These are phyloP conservation scores for Wickerhamomyces rabaulensis DNA, from an alignment of 805 yeast genomes.

Conservation along the genomic window DNA sequence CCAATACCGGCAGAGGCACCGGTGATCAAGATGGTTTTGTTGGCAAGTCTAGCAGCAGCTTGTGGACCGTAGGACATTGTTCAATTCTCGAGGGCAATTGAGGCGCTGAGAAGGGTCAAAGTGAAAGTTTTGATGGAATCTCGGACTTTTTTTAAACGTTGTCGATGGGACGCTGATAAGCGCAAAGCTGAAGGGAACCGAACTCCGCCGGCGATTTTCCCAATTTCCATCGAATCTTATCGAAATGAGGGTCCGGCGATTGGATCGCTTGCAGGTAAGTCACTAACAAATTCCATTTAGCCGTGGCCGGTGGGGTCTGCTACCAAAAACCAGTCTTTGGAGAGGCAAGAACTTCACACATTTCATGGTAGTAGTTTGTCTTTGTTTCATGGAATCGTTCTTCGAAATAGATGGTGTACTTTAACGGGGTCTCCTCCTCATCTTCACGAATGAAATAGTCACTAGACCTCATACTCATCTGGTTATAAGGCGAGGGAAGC, in stretches of 20 bases:
- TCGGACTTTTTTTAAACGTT: not conserved
- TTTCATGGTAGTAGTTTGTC: not conserved
- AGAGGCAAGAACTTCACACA: not conserved
- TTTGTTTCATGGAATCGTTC: not conserved
- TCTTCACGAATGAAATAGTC: not conserved
- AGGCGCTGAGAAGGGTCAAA: not conserved
- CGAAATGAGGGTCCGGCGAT: not conserved
- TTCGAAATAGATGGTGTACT: not conserved
- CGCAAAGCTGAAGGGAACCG: not conserved
- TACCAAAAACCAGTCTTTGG: not conserved
- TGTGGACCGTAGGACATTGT: slow-evolving; percentile 55
- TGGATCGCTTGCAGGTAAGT: no score
- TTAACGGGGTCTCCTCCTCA: not conserved
- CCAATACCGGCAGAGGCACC: slow-evolving; percentile 98
- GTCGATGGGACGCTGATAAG: not conserved
- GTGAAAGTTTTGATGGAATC: not conserved
- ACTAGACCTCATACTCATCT: not conserved
- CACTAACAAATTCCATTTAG: no score
- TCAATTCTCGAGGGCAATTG: not conserved
- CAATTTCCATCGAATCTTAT: not conserved
- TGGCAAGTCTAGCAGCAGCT: slow-evolving; percentile 77
- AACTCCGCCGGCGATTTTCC: not conserved
- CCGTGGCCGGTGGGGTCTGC: no score
- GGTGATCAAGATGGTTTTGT: slow-evolving; percentile 79
- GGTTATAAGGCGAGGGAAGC: not conserved